Base-by-base conservation (phyloP, 1,139 yeast species). In the Scheffersomyces titani region DNA sequence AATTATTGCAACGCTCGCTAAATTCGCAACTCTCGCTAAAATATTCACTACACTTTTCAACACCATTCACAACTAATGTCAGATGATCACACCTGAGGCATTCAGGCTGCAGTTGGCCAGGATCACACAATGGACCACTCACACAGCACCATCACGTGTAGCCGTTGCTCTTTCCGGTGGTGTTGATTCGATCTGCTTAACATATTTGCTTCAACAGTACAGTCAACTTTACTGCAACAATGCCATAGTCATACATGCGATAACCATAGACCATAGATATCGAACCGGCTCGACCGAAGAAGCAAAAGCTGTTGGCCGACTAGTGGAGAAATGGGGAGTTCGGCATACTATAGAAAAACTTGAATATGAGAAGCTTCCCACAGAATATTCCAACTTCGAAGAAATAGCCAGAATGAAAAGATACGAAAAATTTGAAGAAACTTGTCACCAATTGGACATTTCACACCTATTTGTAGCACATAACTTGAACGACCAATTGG, bases 181-280 rank as follows among this genome's bases (percentile, higher is more conserved):
- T 0, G 92, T 87, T 1, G 97, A 90, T 65, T 89, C 96, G 1
- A 85, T 89, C 83, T 87, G 90, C 40, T 69, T 90, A 51, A 77
- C 89, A 1, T 79, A 78, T 64, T 70, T 88, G 18, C 60, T 78
- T 6, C 63, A 72, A 1, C 71, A 72, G 51, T 78, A 72, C 63
- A 65, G 74, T 52, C 58, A 63, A 55, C 60, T 51, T 49, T 55
- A 61, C 20, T 30, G 40, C 40, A 57, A 67, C 6, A 70, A 76
- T 2, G 59, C 62, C 21, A 55, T 77, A 11, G 61, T 72, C 20
- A 68, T 88, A 5, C 66, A 71, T 44, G 86, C 88, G 0, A 73
- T 85, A 30, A 85, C 91, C 0, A 80, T 89, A 0, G 86, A 87
- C 63, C 93, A 88, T 65, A 70, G 72, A 19, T 78, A 82, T 56